Evolutionary conservation across 2,329 filamentous ascomycete species (phyloP), one percentile per base, ranked within the genome.

Genomic region (Xylariaceae sp.): DNA sequence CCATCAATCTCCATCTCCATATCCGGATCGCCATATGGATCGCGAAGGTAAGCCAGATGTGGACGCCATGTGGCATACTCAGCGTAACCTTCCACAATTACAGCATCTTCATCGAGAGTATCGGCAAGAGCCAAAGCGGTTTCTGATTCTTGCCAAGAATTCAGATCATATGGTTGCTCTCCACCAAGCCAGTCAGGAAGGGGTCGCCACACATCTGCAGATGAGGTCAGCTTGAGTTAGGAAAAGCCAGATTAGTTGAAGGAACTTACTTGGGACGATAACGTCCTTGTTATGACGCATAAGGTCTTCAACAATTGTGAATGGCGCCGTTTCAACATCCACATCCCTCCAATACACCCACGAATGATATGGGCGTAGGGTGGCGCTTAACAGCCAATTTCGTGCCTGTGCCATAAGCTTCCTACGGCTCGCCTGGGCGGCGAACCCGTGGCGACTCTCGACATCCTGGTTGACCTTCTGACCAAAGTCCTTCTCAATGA

Each of bases 1-100:
- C 95, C 95, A 67, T 99, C 95, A 67, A 99, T 94, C 69, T 99
- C 95, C 95, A 99, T 98, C 73, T 99, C 95, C 89, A 98, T 97
- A 72, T 99, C 95, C 17, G 94, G 94, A 71, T 99, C 95, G 34
- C 95, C 95, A 69, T 96, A 98, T 2, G 95, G 95, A 72, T 99
- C 95, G 58, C 95, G 89, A 6, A 99, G 85, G 73, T 99, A 99
- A 37, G 95, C 95, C 70, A 99, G 82, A 82, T 99, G 95, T 37
- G 95, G 95, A 64, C 95, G 84, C 95, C 95, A 99, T 1, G 95
- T 99, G 17, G 95, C 95, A 73, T 99, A 99, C 78, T 99, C 95
- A 58, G 95, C 95, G 71, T 99, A 99, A 16, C 95, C 95, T 76
- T 99, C 95, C 4, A 99, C 95, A 75, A 99, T 99, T 34, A 99